Percentiles rank a stretch among this genome's conserved stretches.
Evolutionary conservation across 1,284 basidiomycete species (phyloP).

Genomic region (Phellopilus nigrolimitatus): DNA sequence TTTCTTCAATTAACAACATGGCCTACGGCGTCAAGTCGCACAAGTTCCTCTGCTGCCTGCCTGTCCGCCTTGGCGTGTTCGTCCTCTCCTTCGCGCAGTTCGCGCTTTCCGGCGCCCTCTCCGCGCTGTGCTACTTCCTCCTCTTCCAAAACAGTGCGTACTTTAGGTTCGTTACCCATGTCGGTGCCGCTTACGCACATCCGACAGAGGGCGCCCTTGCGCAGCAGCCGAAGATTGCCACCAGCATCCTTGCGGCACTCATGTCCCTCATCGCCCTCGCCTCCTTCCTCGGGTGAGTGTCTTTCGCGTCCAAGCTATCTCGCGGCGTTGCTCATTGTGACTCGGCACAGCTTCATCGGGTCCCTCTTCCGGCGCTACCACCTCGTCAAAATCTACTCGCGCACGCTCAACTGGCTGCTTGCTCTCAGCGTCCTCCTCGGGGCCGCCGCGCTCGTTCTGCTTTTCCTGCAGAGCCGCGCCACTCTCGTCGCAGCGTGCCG

Average conservation of each 20-base stretch:
- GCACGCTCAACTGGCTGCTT: conserved; percentile 16
- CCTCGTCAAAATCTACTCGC: conserved; percentile 24
- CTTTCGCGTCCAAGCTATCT: neutral
- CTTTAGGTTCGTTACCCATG: neutral
- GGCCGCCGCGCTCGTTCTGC: conserved; percentile 4
- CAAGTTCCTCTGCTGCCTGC: conserved; percentile 27
- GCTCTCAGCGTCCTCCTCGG: conserved; percentile 9
- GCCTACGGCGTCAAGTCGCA: conserved; percentile 17
- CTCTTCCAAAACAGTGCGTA: conserved; percentile 18
- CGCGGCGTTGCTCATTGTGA: neutral
- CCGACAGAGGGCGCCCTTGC: neutral
- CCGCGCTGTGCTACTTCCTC: conserved; percentile 17
- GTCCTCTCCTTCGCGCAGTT: conserved; percentile 22
- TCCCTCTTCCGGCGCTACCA: conserved; percentile 23
- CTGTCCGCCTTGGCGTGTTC: conserved; percentile 28
- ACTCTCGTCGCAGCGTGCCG: conserved; percentile 7
- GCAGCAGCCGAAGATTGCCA: conserved; percentile 8
- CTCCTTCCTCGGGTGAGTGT: conserved; percentile 23
- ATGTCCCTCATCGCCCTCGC: conserved; percentile 21
- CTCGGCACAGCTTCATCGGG: conserved; percentile 22
- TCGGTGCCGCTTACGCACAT: neutral
- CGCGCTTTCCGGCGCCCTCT: conserved; percentile 11
- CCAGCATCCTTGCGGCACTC: conserved; percentile 21
- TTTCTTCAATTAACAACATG: too few species aligned
- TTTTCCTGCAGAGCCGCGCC: conserved; percentile 10